Base-by-base conservation (phyloP, 768 basidiomycete genomes). In the Zangia roseola region DNA sequence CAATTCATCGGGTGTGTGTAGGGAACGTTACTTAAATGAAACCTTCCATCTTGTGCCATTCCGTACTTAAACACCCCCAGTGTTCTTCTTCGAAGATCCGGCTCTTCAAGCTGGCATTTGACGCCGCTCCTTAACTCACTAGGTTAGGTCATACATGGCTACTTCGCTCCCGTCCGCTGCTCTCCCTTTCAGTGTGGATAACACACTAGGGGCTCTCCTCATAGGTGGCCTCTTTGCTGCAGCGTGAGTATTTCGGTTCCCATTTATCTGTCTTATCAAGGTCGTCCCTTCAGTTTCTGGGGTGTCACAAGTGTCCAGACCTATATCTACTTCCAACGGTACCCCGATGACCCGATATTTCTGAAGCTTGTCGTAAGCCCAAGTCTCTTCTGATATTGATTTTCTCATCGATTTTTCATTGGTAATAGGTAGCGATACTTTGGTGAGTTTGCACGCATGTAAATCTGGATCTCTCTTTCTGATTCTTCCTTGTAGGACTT, bases 291-390 rank as follows among this genome's bases (percentile, higher is more conserved):
- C 13, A 83, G 81, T n/a, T 63, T 83, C n/a, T 83, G 76, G 73
- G 82, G 82, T 2, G 63, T 82, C 10, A 81, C 79, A 7, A 80
- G 75, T 49, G 68, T 76, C 12, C 82, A 83, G 56, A 75, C 76
- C 2, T 80, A 71, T 53, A 69, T 74, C 14, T 83, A 79, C 61
- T 82, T 77, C 51, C 66, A 67, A 41, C 56, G 68, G 36, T 68
- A 61, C 24, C 62, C 63, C 1, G 60, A 61, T 6, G 76, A 78
- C 56, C 59, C 52, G 26, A 40, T 50, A 5, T 26, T 36, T 21
- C 61, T 76, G 39, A 79, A 73, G 52, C 20, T 71, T 21, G 49
- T 71, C 56, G 79, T 78, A 51, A 43, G 73, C 53, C 9, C 26
- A 50, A 43, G 34, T 21, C 35, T 51, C 19, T 1, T 2, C 5